These are phyloP conservation scores for Venturia pyrina DNA, from an alignment of 2,329 filamentous ascomycete genomes.

Conservation along the genomic window DNA sequence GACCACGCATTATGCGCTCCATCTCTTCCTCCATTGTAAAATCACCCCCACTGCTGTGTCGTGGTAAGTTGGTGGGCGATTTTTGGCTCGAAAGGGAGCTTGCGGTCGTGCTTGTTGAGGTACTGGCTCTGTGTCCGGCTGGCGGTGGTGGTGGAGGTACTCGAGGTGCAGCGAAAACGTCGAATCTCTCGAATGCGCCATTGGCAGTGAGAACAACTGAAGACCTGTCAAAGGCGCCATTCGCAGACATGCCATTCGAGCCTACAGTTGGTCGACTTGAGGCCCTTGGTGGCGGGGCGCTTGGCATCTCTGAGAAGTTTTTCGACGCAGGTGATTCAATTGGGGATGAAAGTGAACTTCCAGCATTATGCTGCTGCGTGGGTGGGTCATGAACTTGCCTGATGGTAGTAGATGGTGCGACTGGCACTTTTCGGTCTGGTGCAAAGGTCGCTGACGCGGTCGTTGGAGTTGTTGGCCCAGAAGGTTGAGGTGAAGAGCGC, in stretches of 20 bases:
- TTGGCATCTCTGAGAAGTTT: constrained; percentile 30
- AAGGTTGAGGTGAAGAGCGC: constrained; percentile 17
- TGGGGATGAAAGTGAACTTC: constrained; percentile 12
- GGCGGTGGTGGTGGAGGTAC: constrained; percentile 32
- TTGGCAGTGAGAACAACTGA: constrained; percentile 4
- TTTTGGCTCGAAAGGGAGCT: constrained; percentile 24
- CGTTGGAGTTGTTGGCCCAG: constrained; percentile 33
- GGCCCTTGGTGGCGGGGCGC: constrained; percentile 34
- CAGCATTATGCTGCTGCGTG: neutral
- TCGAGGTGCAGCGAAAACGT: constrained; percentile 37
- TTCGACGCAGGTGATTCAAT: constrained; percentile 32
- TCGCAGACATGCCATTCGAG: constrained; percentile 16
- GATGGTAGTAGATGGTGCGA: neutral
- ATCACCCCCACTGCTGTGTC: constrained; percentile 65
- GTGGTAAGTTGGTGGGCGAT: constrained; percentile 26
- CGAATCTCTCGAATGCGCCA: constrained; percentile 14
- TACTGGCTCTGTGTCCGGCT: constrained; percentile 30
- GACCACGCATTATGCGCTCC: constrained; percentile 72
- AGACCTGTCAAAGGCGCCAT: neutral
- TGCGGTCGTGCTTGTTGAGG: constrained; percentile 35
- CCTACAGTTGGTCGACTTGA: constrained; percentile 33
- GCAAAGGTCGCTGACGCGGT: constrained; percentile 17
- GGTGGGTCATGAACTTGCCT: constrained; percentile 13
- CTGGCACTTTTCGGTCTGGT: constrained; percentile 26
- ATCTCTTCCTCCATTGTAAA: constrained; percentile 96